Evolutionary conservation across 306 rosid species (phyloP).

Genomic region (Canavalia ensiformis): DNA sequence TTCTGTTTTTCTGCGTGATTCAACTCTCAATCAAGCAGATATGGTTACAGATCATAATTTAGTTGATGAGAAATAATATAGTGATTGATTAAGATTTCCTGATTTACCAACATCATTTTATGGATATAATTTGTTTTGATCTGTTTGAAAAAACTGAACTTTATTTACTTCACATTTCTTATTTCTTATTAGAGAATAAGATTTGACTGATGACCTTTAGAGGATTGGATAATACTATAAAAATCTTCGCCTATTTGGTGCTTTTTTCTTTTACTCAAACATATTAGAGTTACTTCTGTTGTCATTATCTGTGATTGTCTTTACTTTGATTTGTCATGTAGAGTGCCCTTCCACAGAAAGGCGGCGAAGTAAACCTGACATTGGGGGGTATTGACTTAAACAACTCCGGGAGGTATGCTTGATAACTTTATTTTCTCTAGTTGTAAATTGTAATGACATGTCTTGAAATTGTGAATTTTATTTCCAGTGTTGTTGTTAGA

Average conservation of each 20-base stretch:
- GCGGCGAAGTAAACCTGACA: slow-evolving; percentile 97
- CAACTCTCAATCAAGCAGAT: slow-evolving; percentile 9
- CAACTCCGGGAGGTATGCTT: slow-evolving; percentile 94
- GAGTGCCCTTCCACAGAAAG: slow-evolving; percentile 96
- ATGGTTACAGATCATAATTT: slow-evolving; percentile 1
- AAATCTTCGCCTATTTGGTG: slow-evolving; percentile 5
- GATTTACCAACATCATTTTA: slow-evolving; percentile 29
- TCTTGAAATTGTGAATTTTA: slow-evolving; percentile 47
- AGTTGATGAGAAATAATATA: background rate
- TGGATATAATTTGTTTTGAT: slow-evolving; percentile 27
- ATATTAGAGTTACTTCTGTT: slow-evolving; percentile 33
- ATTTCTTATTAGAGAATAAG: slow-evolving; percentile 22
- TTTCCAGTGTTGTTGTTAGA: slow-evolving; percentile 94
- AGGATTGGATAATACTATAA: slow-evolving; percentile 7
- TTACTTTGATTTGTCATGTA: slow-evolving; percentile 52
- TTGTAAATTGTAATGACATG: slow-evolving; percentile 36
- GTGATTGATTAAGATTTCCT: slow-evolving; percentile 22
- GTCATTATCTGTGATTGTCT: slow-evolving; percentile 25
- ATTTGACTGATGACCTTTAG: slow-evolving; percentile 15
- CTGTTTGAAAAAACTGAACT: slow-evolving; percentile 31
- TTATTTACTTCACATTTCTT: slow-evolving; percentile 25
- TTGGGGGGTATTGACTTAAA: slow-evolving; percentile 99
- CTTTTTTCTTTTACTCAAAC: slow-evolving; percentile 20
- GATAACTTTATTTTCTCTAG: background rate
- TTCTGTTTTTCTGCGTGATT: slow-evolving; percentile 21